Base-by-base conservation (phyloP, 495 filamentous ascomycete species). In the Trichoderma parareesei region DNA sequence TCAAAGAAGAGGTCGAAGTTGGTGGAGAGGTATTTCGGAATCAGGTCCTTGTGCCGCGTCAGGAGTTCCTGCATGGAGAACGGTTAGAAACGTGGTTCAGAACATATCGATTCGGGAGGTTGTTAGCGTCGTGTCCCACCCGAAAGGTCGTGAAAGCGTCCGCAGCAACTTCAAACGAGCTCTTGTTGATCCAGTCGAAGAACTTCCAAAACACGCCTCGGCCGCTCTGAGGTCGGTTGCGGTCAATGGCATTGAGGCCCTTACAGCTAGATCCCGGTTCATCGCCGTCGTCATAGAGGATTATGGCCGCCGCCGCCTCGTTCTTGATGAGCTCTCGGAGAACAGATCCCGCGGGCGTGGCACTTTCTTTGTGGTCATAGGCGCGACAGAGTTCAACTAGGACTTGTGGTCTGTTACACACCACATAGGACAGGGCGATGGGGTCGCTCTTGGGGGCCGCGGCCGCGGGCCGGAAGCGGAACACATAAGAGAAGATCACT, bases 81-180 rank as follows among this genome's bases (percentile, higher is more conserved):
- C 18, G 42, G 9, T 42, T 65, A 65, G 38, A 35, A 18, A 16
- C 35, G 6, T n/a, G 27, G 5, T 10, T 16, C 18, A 33, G 27
- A 27, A 6, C 18, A 16, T 60, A 20, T 18, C 3, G 14, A 9
- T 1, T 49, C 14, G 16, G 46, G 20, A n/a, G 27, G 2, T 1
- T 27, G 2, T 27, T 37, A 61, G 35, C 38, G 20, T 40, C 9
- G 16, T 37, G 35, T 41, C 85, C 68, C 81, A 96, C 92, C 75
- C 93, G 82, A 75, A 99, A 99, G 7, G 93, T 98, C 46, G 90
- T 94, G 70, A 98, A 99, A 1, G 95, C 93, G 78, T 98, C 95
- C 40, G 95, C 93, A 70, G 92, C 93, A 65, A 98, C 89, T 78
- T 99, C 95, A 73, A 99, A 99, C 18, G 88, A 91, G 66, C 91